Base-by-base conservation (phyloP, 805 yeast species). In the Starmerella riodocensis region DNA sequence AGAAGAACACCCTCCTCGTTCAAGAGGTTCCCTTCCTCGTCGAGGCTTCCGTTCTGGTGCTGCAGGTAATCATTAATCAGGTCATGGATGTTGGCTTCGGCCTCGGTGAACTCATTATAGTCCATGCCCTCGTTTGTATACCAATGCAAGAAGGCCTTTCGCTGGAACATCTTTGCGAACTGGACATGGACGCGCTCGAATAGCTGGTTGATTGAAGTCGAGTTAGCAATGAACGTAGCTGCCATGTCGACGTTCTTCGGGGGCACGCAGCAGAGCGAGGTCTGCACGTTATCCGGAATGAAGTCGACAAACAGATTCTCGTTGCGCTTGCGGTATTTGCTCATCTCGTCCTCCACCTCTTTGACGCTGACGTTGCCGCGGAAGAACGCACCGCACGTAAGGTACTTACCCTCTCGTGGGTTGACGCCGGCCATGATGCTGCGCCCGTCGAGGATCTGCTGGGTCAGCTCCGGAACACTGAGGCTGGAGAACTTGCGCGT, bases 361-460 rank as follows among this genome's bases (percentile, higher is more conserved):
- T 82, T 83, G 41, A 81, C 81, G 16, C 93, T 79, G 36, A 81
- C 94, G 53, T 82, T 79, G 64, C 95, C 95, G 63, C 95, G 75
- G 69, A 83, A 85, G 67, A 85, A 81, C 14, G 94, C 86, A 27
- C 94, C 93, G 42, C 83, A 94, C 8, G 95, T 82, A 60, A 85
- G 69, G 63, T 85, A 85, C 60, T 93, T 74, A 52, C 95, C 95
- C 58, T 77, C 76, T 65, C 78, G 71, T 52, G 94, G 94, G 62
- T 85, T 86, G 17, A 88, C 73, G 34, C 93, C 94, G 29, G 94
- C 94, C 95, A 85, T 85, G 91, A 85, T 81, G 63, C 83, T 85
- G 60, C 74, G 78, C 40, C 93, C 71, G 59, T 84, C 93, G 57
- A 85, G 84, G 78, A 85, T 74, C 65, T 85, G 95, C 65, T 82